Base-by-base conservation (phyloP, 148 eudicot genomes). In the Spergularia marina region DNA sequence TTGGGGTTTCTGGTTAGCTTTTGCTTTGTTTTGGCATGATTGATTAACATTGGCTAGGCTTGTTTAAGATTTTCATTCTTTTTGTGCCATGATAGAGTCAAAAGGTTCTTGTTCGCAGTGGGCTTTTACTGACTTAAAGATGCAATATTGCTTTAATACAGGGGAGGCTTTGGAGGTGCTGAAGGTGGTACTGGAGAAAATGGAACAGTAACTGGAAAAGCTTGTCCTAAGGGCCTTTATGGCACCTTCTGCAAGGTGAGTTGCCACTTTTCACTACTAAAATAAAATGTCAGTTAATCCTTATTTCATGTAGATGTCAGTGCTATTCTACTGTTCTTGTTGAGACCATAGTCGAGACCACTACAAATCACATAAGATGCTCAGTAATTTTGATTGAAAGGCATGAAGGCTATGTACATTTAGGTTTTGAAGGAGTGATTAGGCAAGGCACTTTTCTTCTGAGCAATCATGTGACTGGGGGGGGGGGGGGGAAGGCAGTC, bases 151-250 rank as follows among this genome's bases (percentile, higher is more conserved):
- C 71, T 53, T 65, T 82, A 52, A 73, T 71, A 53, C 58, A 94
- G 98, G 82, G 98, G 98, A 84, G 98, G 97, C 66, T 80, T 77
- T 72, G 92, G 98, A 54, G 87, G 86, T 75, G 84, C 81, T 25
- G 81, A 85, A 70, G 89, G 86, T 71, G 81, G 82, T 72, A 77
- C 79, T 68, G 98, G 98, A 63, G 98, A 73, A 80, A 87, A 87
- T 83, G 98, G 98, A 79, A 89, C 93, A 52, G 51, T 94, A 62
- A 87, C 91, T 39, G 98, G 98, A 77, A 91, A 86, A 81, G 88
- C 87, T 70, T 94, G 98, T 76, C 98, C 98, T 3, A 87, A 82
- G 78, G 98, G 98, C 74, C 93, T 94, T 40, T 90, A 80, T 84
- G 97, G 98, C 65, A 87, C 77, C 75, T 94, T 94, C 78, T 94